Conservation (phyloP, 768 basidiomycete genomes). For the Boletus sensibilis region DNA sequence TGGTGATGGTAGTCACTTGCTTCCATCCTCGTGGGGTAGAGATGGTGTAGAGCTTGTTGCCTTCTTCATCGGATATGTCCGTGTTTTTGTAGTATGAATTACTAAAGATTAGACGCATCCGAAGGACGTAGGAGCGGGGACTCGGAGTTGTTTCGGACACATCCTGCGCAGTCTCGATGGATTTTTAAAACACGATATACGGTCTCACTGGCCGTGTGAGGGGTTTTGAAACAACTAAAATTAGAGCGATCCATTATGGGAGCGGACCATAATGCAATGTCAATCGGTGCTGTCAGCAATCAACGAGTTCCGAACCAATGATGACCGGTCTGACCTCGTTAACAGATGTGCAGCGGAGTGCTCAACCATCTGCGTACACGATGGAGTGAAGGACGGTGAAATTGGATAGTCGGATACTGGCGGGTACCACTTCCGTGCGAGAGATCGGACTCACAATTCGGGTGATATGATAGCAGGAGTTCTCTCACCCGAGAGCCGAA, state of each 20-base stretch:
- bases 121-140: not conserved
- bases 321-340: not conserved
- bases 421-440: not conserved
- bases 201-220: conserved; percentile 4
- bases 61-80: conserved; percentile 15
- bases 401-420: not conserved
- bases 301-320: not conserved
- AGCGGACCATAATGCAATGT: not conserved
- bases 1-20: conserved; percentile 14
- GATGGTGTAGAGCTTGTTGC: conserved; percentile 20
- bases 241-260: conserved; percentile 2
- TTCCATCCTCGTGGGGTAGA: conserved; percentile 15
- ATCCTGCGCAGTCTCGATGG: not conserved
- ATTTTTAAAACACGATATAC: not conserved
- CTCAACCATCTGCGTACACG: not conserved
- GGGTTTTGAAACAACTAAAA: conserved; percentile 2
- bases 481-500: not conserved
- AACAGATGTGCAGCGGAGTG: not conserved
- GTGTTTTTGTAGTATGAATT: conserved; percentile 17
- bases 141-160: not conserved
- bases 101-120: conserved; percentile 21
- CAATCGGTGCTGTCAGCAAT: not conserved
- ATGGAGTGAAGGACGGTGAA: not conserved
- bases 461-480: too few species aligned
- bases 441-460: not conserved